These are phyloP conservation scores for Pythium sukuiense DNA, from an alignment of 352 stramenopile genomes.

Conservation along the genomic window DNA sequence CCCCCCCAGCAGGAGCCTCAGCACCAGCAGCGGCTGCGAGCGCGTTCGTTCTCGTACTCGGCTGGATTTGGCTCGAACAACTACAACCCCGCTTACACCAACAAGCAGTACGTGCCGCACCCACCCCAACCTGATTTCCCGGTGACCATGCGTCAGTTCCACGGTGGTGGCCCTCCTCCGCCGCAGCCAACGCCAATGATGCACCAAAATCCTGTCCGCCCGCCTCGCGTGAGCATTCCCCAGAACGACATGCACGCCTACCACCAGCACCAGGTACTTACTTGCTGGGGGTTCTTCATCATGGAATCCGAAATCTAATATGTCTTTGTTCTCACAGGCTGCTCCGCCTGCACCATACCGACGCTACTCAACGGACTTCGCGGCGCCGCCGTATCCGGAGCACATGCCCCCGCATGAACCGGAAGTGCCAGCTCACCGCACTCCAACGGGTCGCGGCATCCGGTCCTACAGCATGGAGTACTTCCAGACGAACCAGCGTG, in stretches of 20 bases:
- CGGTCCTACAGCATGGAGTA: conserved; percentile 83
- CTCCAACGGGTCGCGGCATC: conserved; percentile 45
- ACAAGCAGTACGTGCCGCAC: conserved; percentile 48
- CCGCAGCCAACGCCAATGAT: conserved; percentile 35
- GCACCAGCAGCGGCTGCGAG: conserved; percentile 58
- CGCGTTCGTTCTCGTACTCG: conserved; percentile 79
- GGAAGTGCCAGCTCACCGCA: conserved; percentile 35
- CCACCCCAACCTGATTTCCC: conserved; percentile 52
- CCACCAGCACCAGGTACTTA: conserved; percentile 48
- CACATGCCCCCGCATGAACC: conserved; percentile 45
- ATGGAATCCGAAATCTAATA: no score
- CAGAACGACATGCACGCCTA: conserved; percentile 50
- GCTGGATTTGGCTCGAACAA: conserved; percentile 49
- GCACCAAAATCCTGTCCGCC: conserved; percentile 37
- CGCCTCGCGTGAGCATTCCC: conserved; percentile 68
- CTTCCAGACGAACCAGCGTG: conserved; percentile 50
- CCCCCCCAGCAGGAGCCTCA: conserved; percentile 48
- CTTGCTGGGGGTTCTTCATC: no score
- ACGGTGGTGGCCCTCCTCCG: conserved; percentile 36
- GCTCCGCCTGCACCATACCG: conserved; percentile 53
- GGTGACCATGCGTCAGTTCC: conserved; percentile 56
- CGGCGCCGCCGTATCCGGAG: conserved; percentile 62
- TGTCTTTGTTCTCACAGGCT: conserved; percentile 5
- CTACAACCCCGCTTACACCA: conserved; percentile 48
- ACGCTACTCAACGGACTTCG: conserved; percentile 76